Base-by-base conservation (phyloP, 2,329 filamentous ascomycete genomes). In the Fusarium nanum region DNA sequence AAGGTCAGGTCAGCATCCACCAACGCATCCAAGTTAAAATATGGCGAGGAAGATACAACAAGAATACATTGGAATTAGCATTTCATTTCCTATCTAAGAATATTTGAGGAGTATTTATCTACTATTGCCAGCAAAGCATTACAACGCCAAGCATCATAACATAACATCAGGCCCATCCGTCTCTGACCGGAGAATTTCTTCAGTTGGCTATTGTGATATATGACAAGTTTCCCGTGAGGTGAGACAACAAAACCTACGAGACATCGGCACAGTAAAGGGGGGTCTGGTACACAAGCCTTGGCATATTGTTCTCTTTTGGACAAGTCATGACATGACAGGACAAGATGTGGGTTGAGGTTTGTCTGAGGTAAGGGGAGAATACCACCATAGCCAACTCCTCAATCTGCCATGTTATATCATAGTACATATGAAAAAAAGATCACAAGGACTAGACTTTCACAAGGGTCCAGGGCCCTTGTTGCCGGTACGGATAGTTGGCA, bases 1-100 rank as follows among this genome's bases (percentile, higher is more conserved):
- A n/a, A 32, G 53, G 61, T 70, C 62, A 32, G 53, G 61, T 70
- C 62, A 70, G 62, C 67, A 70, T 70, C 46, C 44, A 47, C 52
- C 27, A 50, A 49, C 32, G 49, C 56, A 55, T 62, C 30, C 41
- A 46, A 34, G 55, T 37, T 60, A n/a, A 49, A 56, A 59, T 48
- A 30, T 22, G 37, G 67, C 45, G 41, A 37, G 49, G 41, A 48
- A 37, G 25, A 50, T 25, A 20, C 28, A 49, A 45, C n/a, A 42
- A 30, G 27, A 37, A 50, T 50, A 34, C 42, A 30, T 23, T 49
- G 11, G 20, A 54, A 42, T 47, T 44, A 23, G 30, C 32, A 61
- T 67, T 42, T 25, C 18, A 49, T 23, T 22, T 6, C 18, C 22
- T 23, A 22, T 23, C 20, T 23, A 16, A 44, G 13, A 44, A 44